Evolutionary conservation across 768 basidiomycete species (phyloP).

Genomic region (Baorangia bicolor): DNA sequence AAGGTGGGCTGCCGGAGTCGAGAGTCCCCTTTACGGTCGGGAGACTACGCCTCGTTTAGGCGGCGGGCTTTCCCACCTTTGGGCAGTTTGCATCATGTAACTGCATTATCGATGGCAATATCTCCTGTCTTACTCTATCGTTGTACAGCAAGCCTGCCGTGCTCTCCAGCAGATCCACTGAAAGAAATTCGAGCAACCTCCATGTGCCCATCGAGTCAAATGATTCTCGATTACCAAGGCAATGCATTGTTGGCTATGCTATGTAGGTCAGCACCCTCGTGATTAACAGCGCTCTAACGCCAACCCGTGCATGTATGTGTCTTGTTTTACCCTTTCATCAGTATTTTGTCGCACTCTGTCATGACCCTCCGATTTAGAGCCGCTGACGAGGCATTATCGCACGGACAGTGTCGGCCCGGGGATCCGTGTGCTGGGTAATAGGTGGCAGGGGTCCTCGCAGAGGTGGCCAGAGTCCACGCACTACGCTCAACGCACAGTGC

Average conservation of each 20-base stretch:
- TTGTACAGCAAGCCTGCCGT: background rate
- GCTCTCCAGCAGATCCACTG: background rate
- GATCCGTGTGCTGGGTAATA: too few relatives aligned
- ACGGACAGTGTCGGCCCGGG: background rate
- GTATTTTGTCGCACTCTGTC: background rate
- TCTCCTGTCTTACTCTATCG: background rate
- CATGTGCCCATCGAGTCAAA: background rate
- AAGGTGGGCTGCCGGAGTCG: slow-evolving; percentile 2
- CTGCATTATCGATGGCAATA: slow-evolving; percentile 6
- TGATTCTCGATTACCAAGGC: background rate
- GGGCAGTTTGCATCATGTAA: background rate
- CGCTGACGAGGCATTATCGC: background rate
- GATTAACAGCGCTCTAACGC: slow-evolving; percentile 31
- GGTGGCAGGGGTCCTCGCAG: slow-evolving; percentile 20
- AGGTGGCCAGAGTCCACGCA: slow-evolving; percentile 18
- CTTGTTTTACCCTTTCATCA: background rate
- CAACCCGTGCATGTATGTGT: background rate
- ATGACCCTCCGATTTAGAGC: background rate
- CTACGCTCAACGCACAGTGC: background rate
- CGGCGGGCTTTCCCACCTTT: slow-evolving; percentile 27
- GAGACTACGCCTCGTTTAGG: slow-evolving; percentile 23
- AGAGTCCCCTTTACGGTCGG: slow-evolving; percentile 25
- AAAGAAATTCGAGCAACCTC: too few relatives aligned
- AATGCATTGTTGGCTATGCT: background rate
- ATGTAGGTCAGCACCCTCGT: background rate